A percentile compares a stretch with the other conserved stretches of the same genome.
These are phyloP conservation scores for Xylaria multiplex DNA, from an alignment of 2,329 filamentous ascomycete genomes.

Conservation along the genomic window DNA sequence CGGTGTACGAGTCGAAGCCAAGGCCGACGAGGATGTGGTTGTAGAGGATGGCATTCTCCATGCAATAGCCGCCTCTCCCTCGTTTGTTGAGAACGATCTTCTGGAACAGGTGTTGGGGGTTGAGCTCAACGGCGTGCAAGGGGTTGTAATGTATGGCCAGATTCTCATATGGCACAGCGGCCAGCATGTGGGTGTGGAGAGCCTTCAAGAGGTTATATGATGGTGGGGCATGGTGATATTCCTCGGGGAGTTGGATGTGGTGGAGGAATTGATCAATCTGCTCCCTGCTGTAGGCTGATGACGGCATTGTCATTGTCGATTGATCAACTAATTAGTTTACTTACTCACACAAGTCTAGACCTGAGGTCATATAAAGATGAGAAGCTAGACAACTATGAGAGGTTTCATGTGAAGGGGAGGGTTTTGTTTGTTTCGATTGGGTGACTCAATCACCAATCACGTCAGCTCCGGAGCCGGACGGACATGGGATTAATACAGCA, in stretches of 20 bases:
- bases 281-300: slow-evolving; percentile 32
- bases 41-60: slow-evolving; percentile 67
- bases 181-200: slow-evolving; percentile 38
- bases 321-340: background rate
- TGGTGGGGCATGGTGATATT: slow-evolving; percentile 34
- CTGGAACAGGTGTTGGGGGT: slow-evolving; percentile 58
- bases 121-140: slow-evolving; percentile 53
- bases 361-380: background rate
- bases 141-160: slow-evolving; percentile 63
- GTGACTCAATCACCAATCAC: slow-evolving; percentile 27
- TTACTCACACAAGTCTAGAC: too few relatives aligned
- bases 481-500: background rate
- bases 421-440: background rate
- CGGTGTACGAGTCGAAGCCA: slow-evolving; percentile 65
- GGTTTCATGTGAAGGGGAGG: background rate
- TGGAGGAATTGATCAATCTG: slow-evolving; percentile 39
- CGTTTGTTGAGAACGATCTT: slow-evolving; percentile 59
- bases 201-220: slow-evolving; percentile 34
- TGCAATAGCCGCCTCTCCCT: slow-evolving; percentile 68
- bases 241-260: slow-evolving; percentile 35
- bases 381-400: background rate
- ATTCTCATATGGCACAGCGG: slow-evolving; percentile 66
- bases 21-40: slow-evolving; percentile 61
- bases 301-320: slow-evolving; percentile 20
- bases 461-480: slow-evolving; percentile 30